These are phyloP conservation scores for Clarireedia homoeocarpa DNA, from an alignment of 2,329 filamentous ascomycete species.

Conservation along the genomic window DNA sequence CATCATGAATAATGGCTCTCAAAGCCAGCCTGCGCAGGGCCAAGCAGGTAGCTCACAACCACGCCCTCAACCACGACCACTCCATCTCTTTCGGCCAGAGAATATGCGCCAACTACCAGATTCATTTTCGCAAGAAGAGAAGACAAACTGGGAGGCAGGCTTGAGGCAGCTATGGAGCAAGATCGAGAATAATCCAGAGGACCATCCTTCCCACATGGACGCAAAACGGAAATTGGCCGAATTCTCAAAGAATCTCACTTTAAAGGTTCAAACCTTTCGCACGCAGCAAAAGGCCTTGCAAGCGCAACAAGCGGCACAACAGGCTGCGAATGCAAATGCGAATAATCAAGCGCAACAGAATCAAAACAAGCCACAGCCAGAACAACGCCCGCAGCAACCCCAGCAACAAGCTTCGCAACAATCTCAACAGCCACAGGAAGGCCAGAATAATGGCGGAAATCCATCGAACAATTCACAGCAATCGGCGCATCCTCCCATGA, in stretches of 20 bases:
- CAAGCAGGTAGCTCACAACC: slow-evolving; percentile 14
- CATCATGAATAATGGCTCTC: slow-evolving; percentile 23
- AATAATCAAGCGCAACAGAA: slow-evolving; percentile 8
- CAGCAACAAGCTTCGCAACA: slow-evolving; percentile 4
- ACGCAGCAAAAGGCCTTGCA: slow-evolving; percentile 8
- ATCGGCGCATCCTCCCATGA: slow-evolving; percentile 3
- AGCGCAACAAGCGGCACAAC: slow-evolving; percentile 8
- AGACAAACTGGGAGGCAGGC: slow-evolving; percentile 50
- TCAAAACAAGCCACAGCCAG: slow-evolving; percentile 7
- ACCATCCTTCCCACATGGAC: slow-evolving; percentile 40
- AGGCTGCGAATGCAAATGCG: slow-evolving; percentile 4
- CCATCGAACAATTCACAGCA: slow-evolving; percentile 10
- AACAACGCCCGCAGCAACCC: neutral
- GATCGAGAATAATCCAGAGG: slow-evolving; percentile 41
- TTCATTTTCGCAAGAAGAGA: slow-evolving; percentile 44
- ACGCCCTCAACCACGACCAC: slow-evolving; percentile 18
- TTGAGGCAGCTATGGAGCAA: slow-evolving; percentile 44
- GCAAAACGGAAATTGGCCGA: slow-evolving; percentile 52
- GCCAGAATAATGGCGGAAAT: slow-evolving; percentile 10
- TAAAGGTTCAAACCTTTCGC: neutral
- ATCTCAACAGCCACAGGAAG: slow-evolving; percentile 6
- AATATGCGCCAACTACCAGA: slow-evolving; percentile 27
- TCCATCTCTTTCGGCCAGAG: slow-evolving; percentile 24
- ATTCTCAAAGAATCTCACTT: slow-evolving; percentile 49
- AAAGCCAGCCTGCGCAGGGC: slow-evolving; percentile 19